Evolutionary conservation across 2,329 filamentous ascomycete genomes (phyloP).

Genomic region (Diaporthe vaccinii): DNA sequence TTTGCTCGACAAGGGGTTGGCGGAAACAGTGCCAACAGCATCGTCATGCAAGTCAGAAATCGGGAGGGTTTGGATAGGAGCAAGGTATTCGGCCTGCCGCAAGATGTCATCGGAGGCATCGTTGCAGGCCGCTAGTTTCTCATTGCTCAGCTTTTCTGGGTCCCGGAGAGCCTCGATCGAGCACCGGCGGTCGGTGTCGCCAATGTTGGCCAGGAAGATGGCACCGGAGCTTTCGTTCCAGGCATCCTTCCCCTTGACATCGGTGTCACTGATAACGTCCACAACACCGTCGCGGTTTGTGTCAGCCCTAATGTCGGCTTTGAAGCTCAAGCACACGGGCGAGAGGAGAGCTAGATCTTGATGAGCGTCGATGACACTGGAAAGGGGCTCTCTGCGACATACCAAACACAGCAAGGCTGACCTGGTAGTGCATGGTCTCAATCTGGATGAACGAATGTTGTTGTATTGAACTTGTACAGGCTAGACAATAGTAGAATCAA

Average conservation of each 20-base stretch:
- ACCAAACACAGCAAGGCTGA: neutral
- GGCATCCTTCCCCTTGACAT: neutral
- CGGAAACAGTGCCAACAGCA: neutral
- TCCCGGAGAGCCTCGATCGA: neutral
- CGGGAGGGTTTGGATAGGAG: neutral
- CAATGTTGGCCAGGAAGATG: neutral
- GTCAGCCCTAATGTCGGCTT: conserved; percentile 4
- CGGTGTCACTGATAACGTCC: neutral
- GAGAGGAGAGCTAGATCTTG: neutral
- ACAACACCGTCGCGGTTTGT: conserved; percentile 2
- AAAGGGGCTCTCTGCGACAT: neutral
- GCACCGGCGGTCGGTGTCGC: neutral
- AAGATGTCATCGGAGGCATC: neutral
- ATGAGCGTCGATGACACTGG: neutral
- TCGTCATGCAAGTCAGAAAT: neutral
- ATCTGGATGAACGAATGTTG: neutral
- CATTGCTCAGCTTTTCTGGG: neutral
- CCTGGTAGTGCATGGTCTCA: neutral
- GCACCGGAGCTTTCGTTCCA: neutral
- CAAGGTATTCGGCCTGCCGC: neutral
- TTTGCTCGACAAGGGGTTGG: neutral
- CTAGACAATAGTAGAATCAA: neutral
- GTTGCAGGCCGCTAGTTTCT: neutral
- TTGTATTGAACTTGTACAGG: neutral
- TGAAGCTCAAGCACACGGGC: neutral